Conservation (phyloP, 345 rosid genomes). For the Ricinus communis region DNA sequence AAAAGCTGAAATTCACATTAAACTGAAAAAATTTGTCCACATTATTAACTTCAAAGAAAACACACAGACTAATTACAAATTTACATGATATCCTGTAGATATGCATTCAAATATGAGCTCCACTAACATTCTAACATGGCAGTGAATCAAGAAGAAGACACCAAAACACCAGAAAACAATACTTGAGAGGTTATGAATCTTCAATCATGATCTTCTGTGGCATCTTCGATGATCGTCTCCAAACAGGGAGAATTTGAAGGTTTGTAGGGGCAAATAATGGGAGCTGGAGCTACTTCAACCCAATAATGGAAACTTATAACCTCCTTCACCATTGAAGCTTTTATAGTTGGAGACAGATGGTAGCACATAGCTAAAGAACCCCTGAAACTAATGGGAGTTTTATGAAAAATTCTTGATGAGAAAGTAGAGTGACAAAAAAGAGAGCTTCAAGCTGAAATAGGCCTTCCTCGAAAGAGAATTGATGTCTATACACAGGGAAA, state of each 20-base stretch:
- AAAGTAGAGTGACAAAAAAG: too few relatives aligned
- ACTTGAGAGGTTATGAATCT: background rate
- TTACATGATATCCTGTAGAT: background rate
- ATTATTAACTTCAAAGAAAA: too few relatives aligned
- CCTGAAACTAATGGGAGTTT: too few relatives aligned
- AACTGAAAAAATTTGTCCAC: too few relatives aligned
- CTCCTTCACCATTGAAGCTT: conserved; percentile 24
- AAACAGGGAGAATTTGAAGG: conserved; percentile 44
- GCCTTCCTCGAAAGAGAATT: background rate
- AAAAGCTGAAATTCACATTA: too few relatives aligned
- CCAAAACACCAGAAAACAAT: background rate
- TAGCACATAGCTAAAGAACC: too few relatives aligned
- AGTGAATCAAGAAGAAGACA: background rate
- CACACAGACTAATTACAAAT: too few relatives aligned
- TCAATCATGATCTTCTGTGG: conserved; percentile 25
- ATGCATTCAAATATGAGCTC: background rate
- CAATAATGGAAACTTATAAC: conserved; percentile 16
- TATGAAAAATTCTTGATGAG: too few relatives aligned
- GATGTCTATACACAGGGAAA: background rate
- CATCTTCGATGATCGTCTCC: conserved; percentile 44
- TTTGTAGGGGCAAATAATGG: conserved; percentile 35
- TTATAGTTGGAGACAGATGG: background rate
- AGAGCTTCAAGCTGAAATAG: too few relatives aligned
- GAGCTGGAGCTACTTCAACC: conserved; percentile 54
- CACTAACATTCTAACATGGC: background rate